Evolutionary conservation across 1,284 basidiomycete genomes (phyloP), one percentile per base, ranked within the genome.

Genomic region (Sanghuangporus weigelae): DNA sequence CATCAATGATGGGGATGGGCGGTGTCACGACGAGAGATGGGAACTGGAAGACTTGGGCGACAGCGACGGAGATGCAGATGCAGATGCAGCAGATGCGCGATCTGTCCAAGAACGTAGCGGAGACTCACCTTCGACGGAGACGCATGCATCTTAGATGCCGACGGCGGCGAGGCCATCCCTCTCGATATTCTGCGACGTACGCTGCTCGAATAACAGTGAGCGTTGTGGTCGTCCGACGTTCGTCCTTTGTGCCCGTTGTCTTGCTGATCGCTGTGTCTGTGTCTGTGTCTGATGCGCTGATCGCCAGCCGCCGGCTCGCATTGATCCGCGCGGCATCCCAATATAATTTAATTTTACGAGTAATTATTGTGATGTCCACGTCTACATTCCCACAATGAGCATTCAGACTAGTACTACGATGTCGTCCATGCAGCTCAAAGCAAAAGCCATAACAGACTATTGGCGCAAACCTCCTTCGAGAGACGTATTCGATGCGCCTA

Each of bases 81-180:
- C 26, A 31, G 26, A 31, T 31, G 26, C 3, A 31, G 26, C 26
- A 5, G 51, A 53, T 23, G 11, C n/a, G 31, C 53, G 53, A 54
- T 54, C 53, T 54, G 53, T 54, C 53, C 31, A 54, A 54, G 44
- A 46, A 53, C 16, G 53, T 31, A 35, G 19, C 38, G 2, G 1
- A 19, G 16, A 39, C 63, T 57, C 35, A 85, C 86, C 81, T 90
- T 90, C 60, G 87, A 83, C 2, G 87, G 88, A 5, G 88, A 89
- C 8, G 81, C 77, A 71, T 87, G 80, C 59, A 78, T 73, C 72
- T 58, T 69, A 50, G 49, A 58, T 40, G 63, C 36, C 7, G 63
- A 58, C 44, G 63, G 60, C 54, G 60, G 59, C 44, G 63, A 61
- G 1, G 59, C 60, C 63, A 62, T 62, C 23, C 31, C 26, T 54